phyloP scores from a whole-genome alignment of 441 rosid species.

The Corymbia citriodora region DNA sequence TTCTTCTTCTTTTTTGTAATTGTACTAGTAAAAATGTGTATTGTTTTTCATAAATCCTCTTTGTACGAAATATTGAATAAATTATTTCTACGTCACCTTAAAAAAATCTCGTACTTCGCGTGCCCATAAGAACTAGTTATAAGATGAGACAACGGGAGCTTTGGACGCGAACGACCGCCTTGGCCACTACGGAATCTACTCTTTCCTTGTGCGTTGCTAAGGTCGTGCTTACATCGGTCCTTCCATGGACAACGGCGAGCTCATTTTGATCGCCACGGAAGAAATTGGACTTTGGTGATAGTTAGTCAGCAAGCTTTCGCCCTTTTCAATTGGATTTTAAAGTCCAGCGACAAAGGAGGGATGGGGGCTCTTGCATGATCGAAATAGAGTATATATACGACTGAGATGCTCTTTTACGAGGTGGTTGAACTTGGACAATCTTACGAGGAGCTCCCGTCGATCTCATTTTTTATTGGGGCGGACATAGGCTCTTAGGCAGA shows the following conservation, averaged over 20 bases:
- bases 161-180: neutral
- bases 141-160: neutral
- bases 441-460: neutral
- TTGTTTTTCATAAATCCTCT: neutral
- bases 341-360: neutral
- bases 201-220: neutral
- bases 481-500: neutral
- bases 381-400: neutral
- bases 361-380: neutral
- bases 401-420: neutral
- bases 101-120: neutral
- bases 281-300: neutral
- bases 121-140: neutral
- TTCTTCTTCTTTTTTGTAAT: too few species aligned
- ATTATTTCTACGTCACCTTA: neutral
- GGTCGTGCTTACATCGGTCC: neutral
- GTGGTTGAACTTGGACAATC: neutral
- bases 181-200: neutral
- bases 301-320: too few species aligned
- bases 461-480: neutral
- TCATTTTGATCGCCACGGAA: neutral
- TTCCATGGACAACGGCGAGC: neutral
- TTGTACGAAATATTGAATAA: neutral
- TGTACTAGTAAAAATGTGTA: neutral
- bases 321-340: neutral